Percentiles rank a stretch among this genome's conserved stretches.
These are phyloP conservation scores for Alternaria angustiovoidea DNA, from an alignment of 2,329 filamentous ascomycete species.

Conservation along the genomic window DNA sequence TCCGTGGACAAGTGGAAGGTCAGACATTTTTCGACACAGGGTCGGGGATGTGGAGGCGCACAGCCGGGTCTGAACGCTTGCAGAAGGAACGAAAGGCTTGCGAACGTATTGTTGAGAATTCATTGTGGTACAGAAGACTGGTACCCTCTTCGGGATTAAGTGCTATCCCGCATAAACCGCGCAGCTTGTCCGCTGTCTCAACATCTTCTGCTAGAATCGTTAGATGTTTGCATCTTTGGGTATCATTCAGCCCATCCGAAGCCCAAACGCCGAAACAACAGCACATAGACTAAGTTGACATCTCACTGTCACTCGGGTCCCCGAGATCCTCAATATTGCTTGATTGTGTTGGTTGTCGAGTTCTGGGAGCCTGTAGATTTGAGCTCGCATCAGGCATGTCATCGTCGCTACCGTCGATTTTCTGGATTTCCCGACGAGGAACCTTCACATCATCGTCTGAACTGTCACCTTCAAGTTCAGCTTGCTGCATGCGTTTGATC, in stretches of 20 bases:
- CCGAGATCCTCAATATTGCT: constrained; percentile 34
- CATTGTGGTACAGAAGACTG: neutral
- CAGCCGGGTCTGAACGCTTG: neutral
- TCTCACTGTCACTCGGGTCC: constrained; percentile 22
- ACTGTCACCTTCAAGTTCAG: constrained; percentile 32
- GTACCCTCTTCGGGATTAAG: neutral
- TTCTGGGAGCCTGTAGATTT: constrained; percentile 7
- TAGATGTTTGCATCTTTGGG: neutral
- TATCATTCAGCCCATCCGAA: constrained; percentile 10
- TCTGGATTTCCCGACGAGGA: constrained; percentile 3
- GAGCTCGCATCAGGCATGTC: constrained; percentile 1
- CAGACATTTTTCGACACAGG: constrained; percentile 1
- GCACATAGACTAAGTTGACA: constrained; percentile 3
- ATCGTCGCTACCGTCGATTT: constrained; percentile 4
- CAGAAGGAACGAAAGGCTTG: constrained; percentile 4
- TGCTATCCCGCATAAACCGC: neutral
- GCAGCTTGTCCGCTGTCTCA: constrained; percentile 4
- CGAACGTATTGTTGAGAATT: constrained; percentile 3
- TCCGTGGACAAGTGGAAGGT: constrained; percentile 6
- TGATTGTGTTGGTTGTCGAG: constrained; percentile 25
- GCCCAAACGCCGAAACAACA: neutral
- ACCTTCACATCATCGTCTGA: constrained; percentile 36
- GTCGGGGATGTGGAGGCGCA: constrained; percentile 10
- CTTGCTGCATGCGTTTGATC: constrained; percentile 47
- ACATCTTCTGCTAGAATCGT: neutral